A percentile compares a stretch with the other conserved stretches of the same genome.
Conservation (phyloP, 139 green algal species). For the Chlorella ohadii region DNA sequence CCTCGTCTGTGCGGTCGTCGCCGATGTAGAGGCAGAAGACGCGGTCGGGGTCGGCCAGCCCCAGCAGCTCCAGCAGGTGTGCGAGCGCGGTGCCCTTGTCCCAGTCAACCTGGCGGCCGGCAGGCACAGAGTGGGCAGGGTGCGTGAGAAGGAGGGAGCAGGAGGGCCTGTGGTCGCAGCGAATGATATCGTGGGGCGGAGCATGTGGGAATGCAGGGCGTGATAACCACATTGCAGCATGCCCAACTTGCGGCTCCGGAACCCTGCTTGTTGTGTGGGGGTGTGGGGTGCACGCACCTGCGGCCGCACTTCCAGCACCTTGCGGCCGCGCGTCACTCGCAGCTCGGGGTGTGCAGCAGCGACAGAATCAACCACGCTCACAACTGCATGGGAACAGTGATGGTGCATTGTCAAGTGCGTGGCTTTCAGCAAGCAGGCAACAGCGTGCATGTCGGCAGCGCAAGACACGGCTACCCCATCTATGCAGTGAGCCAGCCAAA, state of each 20-base stretch:
- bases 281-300: constrained; percentile 58
- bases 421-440: too few species aligned
- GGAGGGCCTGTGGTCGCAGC: too few species aligned
- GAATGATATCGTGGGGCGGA: too few species aligned
- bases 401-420: background rate
- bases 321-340: constrained; percentile 82
- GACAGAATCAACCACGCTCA: constrained; percentile 64
- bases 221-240: too few species aligned
- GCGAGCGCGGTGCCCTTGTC: constrained; percentile 94
- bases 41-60: constrained; percentile 63
- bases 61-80: constrained; percentile 89
- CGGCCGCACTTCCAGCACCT: constrained; percentile 95
- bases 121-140: too few species aligned
- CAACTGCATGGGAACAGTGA: constrained; percentile 44
- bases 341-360: constrained; percentile 62
- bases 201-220: too few species aligned
- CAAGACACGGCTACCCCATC: too few species aligned
- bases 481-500: too few species aligned
- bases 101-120: constrained; percentile 84
- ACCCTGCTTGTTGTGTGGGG: too few species aligned
- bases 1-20: constrained; percentile 98
- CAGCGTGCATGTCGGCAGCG: too few species aligned
- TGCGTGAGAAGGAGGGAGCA: too few species aligned
- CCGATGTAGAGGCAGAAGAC: constrained; percentile 95
- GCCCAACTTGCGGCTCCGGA: too few species aligned